These are phyloP conservation scores for Arthromyces matolae DNA, from an alignment of 768 basidiomycete genomes.

Conservation along the genomic window DNA sequence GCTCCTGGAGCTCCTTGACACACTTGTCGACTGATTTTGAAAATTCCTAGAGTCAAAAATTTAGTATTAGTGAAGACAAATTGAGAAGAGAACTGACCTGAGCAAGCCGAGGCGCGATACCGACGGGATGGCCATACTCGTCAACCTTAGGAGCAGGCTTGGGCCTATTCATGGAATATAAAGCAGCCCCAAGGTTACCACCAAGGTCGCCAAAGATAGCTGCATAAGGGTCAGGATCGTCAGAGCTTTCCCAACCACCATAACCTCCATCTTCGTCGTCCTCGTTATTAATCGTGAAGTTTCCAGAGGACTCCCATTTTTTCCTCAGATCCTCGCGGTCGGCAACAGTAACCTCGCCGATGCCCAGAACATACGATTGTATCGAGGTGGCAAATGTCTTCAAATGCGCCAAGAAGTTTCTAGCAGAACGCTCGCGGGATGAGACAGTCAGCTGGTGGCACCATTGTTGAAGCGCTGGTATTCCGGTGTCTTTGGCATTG, in stretches of 20 bases:
- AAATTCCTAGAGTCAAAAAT: constrained; percentile 39
- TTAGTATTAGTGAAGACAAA: not conserved
- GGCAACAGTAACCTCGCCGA: constrained; percentile 45
- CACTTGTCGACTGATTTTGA: constrained; percentile 38
- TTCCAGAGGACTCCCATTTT: constrained; percentile 51
- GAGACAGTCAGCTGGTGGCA: constrained; percentile 51
- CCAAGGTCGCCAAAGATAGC: constrained; percentile 28
- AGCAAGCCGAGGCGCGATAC: constrained; percentile 44
- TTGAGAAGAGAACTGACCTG: constrained; percentile 22
- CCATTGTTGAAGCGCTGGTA: constrained; percentile 56
- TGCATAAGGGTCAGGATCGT: constrained; percentile 29
- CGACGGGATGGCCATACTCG: constrained; percentile 36
- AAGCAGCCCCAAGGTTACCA: constrained; percentile 21
- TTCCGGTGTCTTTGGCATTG: constrained; percentile 48
- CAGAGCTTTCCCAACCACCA: constrained; percentile 6
- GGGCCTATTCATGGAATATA: constrained; percentile 34
- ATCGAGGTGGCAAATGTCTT: constrained; percentile 46
- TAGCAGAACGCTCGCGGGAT: constrained; percentile 45
- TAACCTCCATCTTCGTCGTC: constrained; percentile 16
- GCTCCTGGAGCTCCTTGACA: constrained; percentile 42
- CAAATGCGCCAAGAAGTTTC: constrained; percentile 44
- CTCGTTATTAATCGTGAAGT: constrained; percentile 21
- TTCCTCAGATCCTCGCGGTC: constrained; percentile 49
- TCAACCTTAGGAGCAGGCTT: constrained; percentile 38
- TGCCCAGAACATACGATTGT: constrained; percentile 45